Base-by-base conservation (phyloP, 768 basidiomycete genomes). In the Boletus sensibilis region DNA sequence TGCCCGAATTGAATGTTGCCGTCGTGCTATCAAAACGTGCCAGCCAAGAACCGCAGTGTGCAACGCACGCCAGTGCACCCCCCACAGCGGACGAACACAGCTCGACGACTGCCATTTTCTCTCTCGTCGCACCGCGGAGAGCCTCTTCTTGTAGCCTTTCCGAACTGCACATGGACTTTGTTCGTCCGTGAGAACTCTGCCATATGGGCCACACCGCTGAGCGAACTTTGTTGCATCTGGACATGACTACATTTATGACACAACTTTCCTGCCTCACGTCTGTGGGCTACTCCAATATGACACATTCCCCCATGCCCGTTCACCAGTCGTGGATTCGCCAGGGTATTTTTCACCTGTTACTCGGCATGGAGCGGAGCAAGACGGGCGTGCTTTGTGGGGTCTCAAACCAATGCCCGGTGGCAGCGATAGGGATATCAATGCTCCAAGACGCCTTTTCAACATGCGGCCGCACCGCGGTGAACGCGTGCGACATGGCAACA, bases 391-490 rank as follows among this genome's bases (percentile, higher is more conserved):
- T 21, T 18, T 21, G 21, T 13, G 20, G 14, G 14, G 33, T 25
- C 34, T 29, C 18, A 16, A 35, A 39, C 3, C n/a, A 39, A 47
- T 27, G 5, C 33, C 49, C 42, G 39, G 56, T 51, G 50, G 53
- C 47, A 35, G 52, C 58, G 25, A 58, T 16, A 43, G 23, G 34
- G 39, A 39, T 8, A 34, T 13, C 33, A 34, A 13, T 1, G 14
- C 25, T 42, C 31, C 23, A 42, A 27, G 29, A 43, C 56, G 10
- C 38, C 62, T 37, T 34, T 35, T 42, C 48, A 47, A 56, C 63
- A 64, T 61, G 63, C 50, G 56, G 45, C 61, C 61, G 57, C 64
- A 52, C 61, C 61, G 61, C 64, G 55, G 63, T 23, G 25, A 50
- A 62, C 39, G 16, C 45, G 52, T 41, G 54, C 53, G 39, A 46